phyloP scores from a whole-genome alignment of 306 rosid species.

The Neltuma alba region DNA sequence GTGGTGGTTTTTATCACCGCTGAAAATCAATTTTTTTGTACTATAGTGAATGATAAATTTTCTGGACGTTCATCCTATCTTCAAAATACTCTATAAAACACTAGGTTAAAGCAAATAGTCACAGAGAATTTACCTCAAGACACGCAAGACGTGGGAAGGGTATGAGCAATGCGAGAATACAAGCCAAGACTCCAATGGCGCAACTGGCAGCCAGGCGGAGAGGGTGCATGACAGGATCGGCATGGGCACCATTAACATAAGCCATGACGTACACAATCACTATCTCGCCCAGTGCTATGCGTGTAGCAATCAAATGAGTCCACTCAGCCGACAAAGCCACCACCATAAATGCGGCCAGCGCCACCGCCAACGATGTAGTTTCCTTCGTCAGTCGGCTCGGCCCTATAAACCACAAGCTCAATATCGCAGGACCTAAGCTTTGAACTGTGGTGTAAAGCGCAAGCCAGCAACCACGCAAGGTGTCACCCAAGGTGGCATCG shows the following conservation, averaged over 20 bases:
- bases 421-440: constrained; percentile 50
- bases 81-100: background rate
- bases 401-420: constrained; percentile 56
- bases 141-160: constrained; percentile 73
- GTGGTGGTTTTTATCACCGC: no score
- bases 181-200: constrained; percentile 61
- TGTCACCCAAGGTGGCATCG: constrained; percentile 62
- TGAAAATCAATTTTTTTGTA: no score
- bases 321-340: constrained; percentile 54
- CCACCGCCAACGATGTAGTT: constrained; percentile 54
- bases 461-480: constrained; percentile 52
- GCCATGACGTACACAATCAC: constrained; percentile 60
- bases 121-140: constrained; percentile 42
- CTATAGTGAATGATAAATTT: no score
- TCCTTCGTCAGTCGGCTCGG: constrained; percentile 40
- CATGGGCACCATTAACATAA: constrained; percentile 40
- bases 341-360: constrained; percentile 56
- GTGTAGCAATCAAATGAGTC: constrained; percentile 55
- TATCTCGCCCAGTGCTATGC: constrained; percentile 65
- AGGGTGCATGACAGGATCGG: constrained; percentile 64
- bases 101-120: background rate
- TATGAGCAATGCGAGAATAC: constrained; percentile 61
- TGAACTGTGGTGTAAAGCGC: constrained; percentile 54
- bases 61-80: no score
- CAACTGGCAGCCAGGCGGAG: constrained; percentile 63